Evolutionary conservation across 768 basidiomycete species (phyloP).

Genomic region (Suillus alpinus): DNA sequence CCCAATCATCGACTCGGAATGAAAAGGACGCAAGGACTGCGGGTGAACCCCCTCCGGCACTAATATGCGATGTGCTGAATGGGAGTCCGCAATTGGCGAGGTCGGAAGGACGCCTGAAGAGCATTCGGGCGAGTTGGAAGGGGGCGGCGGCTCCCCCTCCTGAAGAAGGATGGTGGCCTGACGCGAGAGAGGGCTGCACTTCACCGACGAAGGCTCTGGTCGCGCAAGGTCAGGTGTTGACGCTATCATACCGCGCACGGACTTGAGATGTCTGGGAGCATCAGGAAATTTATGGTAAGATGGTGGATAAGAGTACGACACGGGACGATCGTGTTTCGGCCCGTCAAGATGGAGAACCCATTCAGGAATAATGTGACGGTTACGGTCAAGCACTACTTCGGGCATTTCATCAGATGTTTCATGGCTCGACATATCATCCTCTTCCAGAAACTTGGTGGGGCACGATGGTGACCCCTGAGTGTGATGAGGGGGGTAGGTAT

Average conservation of each 20-base stretch:
- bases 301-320: conserved; percentile 40
- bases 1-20: conserved; percentile 37
- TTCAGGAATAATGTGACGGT: conserved; percentile 95
- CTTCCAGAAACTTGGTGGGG: conserved; percentile 17
- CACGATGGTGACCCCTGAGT: conserved; percentile 1
- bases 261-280: conserved; percentile 35
- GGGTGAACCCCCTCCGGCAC: conserved; percentile 26
- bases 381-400: conserved; percentile 87
- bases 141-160: conserved; percentile 47
- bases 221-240: conserved; percentile 69
- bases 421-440: conserved; percentile 41
- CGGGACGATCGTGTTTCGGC: conserved; percentile 48
- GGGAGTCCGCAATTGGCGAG: conserved; percentile 23
- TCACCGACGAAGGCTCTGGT: conserved; percentile 10
- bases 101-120: conserved; percentile 29
- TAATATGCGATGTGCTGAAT: conserved; percentile 14
- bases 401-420: conserved; percentile 77
- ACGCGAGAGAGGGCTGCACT: conserved; percentile 43
- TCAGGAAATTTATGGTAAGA: not conserved
- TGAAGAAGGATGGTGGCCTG: conserved; percentile 36
- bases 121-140: conserved; percentile 46
- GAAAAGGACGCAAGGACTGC: conserved; percentile 39
- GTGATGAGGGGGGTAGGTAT: conserved; percentile 22
- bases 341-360: conserved; percentile 68
- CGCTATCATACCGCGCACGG: conserved; percentile 49